phyloP scores from a whole-genome alignment of 805 yeast genomes.

The Zygosaccharomyces kombuchaensis region DNA sequence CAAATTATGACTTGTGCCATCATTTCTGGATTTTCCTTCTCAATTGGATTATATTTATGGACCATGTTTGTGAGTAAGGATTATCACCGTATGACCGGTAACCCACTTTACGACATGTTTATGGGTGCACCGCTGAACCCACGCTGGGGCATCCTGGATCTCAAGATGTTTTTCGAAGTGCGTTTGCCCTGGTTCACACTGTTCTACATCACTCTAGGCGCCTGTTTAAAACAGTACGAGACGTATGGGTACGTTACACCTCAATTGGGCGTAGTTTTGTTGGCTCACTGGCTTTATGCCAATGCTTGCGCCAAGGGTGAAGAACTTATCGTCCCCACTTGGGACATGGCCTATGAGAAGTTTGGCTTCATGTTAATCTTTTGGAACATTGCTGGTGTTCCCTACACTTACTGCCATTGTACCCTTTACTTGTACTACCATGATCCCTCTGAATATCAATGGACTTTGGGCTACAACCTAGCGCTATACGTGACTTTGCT shows the following conservation, averaged over 20 bases:
- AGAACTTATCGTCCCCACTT: slow-evolving; percentile 92
- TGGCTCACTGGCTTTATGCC: slow-evolving; percentile 92
- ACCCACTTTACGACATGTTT: slow-evolving; percentile 82
- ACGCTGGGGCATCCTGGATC: slow-evolving; percentile 84
- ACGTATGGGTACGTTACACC: slow-evolving; percentile 73
- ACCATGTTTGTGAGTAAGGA: slow-evolving; percentile 64
- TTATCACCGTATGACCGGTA: slow-evolving; percentile 89
- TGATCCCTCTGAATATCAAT: slow-evolving; percentile 74
- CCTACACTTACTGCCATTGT: slow-evolving; percentile 95
- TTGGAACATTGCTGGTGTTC: slow-evolving; percentile 99
- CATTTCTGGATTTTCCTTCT: slow-evolving; percentile 63
- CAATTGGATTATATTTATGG: slow-evolving; percentile 65
- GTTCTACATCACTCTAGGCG: slow-evolving; percentile 68
- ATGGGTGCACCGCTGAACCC: slow-evolving; percentile 99
- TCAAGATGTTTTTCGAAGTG: slow-evolving; percentile 96
- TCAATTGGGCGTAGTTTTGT: slow-evolving; percentile 65
- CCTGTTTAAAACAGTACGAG: slow-evolving; percentile 76
- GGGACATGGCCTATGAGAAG: slow-evolving; percentile 99
- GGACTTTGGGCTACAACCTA: slow-evolving; percentile 60
- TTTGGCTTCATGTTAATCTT: slow-evolving; percentile 98
- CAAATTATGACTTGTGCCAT: slow-evolving; percentile 92
- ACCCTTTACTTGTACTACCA: slow-evolving; percentile 79
- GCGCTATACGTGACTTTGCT: slow-evolving; percentile 54
- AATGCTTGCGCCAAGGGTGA: slow-evolving; percentile 98
- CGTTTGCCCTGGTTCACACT: slow-evolving; percentile 95